A percentile compares a stretch with the other conserved stretches of the same genome.
These are phyloP conservation scores for Ilyonectria destructans DNA, from an alignment of 2,329 filamentous ascomycete species.

Conservation along the genomic window DNA sequence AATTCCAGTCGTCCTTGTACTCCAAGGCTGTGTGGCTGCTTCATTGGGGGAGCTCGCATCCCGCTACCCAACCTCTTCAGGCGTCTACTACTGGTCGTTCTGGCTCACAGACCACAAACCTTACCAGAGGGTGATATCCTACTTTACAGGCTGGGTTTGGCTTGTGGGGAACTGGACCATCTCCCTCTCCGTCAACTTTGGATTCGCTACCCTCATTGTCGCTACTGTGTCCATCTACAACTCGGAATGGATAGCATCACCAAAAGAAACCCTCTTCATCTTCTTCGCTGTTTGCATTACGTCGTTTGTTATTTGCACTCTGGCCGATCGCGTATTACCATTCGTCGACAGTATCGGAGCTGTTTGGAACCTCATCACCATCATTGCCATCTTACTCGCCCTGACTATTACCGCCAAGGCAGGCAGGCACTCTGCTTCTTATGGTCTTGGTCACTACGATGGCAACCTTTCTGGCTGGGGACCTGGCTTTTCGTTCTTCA, in stretches of 20 bases:
- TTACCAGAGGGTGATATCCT: slow-evolving; percentile 74
- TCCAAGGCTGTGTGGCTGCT: slow-evolving; percentile 79
- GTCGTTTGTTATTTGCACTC: slow-evolving; percentile 78
- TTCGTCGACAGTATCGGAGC: slow-evolving; percentile 79
- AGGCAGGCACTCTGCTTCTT: slow-evolving; percentile 73
- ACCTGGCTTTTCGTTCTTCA: slow-evolving; percentile 72
- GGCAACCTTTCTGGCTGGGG: slow-evolving; percentile 79
- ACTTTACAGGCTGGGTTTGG: slow-evolving; percentile 81
- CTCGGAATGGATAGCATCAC: slow-evolving; percentile 68
- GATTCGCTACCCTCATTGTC: slow-evolving; percentile 77
- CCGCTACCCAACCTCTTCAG: slow-evolving; percentile 72
- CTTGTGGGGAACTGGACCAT: slow-evolving; percentile 80
- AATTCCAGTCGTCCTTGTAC: slow-evolving; percentile 71
- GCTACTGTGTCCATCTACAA: slow-evolving; percentile 76
- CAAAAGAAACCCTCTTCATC: slow-evolving; percentile 82
- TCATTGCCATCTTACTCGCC: slow-evolving; percentile 78
- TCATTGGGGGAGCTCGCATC: slow-evolving; percentile 81
- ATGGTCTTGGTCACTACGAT: slow-evolving; percentile 78
- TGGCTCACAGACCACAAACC: slow-evolving; percentile 72
- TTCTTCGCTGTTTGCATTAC: slow-evolving; percentile 76
- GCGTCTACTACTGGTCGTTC: slow-evolving; percentile 82
- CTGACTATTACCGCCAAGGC: slow-evolving; percentile 74
- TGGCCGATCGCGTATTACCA: slow-evolving; percentile 70
- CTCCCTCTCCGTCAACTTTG: slow-evolving; percentile 77
- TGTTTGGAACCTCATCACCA: slow-evolving; percentile 79